Conservation (phyloP, 2,329 filamentous ascomycete genomes). For the Sporothrix schenckii region DNA sequence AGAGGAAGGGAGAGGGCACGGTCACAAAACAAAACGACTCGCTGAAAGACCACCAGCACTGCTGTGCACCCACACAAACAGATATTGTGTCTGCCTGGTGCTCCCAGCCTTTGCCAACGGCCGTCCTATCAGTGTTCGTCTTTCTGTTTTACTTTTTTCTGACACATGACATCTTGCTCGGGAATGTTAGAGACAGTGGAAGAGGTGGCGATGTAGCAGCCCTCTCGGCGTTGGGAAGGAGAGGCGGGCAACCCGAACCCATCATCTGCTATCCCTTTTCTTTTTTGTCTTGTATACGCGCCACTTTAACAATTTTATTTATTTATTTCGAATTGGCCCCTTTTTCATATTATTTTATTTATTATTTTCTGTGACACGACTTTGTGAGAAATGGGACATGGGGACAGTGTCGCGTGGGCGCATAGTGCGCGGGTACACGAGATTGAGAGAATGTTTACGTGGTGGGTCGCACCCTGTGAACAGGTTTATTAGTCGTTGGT, state of each 20-base stretch:
- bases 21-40: conserved; percentile 5
- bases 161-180: conserved; percentile 3
- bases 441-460: neutral
- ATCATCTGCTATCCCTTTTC: neutral
- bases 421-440: neutral
- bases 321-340: neutral
- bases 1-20: neutral
- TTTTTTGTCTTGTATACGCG: neutral
- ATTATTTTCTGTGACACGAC: neutral
- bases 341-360: neutral
- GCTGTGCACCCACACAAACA: neutral
- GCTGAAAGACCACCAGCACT: conserved; percentile 1
- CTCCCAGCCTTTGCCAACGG: neutral
- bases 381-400: conserved; percentile 3
- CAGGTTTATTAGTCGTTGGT: neutral
- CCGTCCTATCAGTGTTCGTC: neutral
- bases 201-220: conserved; percentile 2
- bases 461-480: neutral
- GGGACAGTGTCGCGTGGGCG: conserved; percentile 7
- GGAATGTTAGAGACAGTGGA: neutral
- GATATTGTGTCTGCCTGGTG: conserved; percentile 19
- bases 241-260: conserved; percentile 22
- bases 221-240: neutral
- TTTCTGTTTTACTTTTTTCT: neutral
- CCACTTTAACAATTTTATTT: neutral